phyloP scores from a whole-genome alignment of 2,329 filamentous ascomycete species.

The Phaeosphaeria sp. region DNA sequence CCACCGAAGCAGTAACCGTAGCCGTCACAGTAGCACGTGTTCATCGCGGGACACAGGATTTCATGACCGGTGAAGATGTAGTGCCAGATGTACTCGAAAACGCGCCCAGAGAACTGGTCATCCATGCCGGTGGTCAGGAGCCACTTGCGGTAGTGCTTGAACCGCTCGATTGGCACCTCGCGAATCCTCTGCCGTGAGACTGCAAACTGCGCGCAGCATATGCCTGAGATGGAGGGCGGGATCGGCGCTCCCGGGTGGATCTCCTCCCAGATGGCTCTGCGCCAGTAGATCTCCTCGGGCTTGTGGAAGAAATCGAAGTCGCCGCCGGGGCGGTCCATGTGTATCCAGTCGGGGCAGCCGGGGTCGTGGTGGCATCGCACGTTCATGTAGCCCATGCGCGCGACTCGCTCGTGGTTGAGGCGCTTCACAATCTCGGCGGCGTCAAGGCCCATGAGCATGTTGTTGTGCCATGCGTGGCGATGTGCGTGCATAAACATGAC shows the following conservation, averaged over 20 bases:
- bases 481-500: conserved; percentile 66
- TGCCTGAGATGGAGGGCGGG: conserved; percentile 47
- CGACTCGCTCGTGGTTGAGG: conserved; percentile 60
- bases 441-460: conserved; percentile 59
- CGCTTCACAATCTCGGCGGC: conserved; percentile 58
- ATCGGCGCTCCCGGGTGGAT: conserved; percentile 51
- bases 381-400: conserved; percentile 65
- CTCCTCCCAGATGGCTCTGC: conserved; percentile 47
- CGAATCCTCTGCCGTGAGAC: conserved; percentile 57
- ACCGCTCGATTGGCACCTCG: conserved; percentile 59
- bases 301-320: conserved; percentile 50
- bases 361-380: conserved; percentile 65
- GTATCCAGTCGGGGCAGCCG: conserved; percentile 67
- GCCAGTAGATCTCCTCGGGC: conserved; percentile 48
- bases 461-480: conserved; percentile 66
- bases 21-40: conserved; percentile 66
- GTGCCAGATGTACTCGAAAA: conserved; percentile 52
- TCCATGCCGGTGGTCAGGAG: conserved; percentile 49
- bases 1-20: conserved; percentile 69
- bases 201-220: conserved; percentile 66
- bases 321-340: conserved; percentile 50
- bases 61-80: conserved; percentile 51
- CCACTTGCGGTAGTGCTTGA: conserved; percentile 62
- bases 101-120: conserved; percentile 47
- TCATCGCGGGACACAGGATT: conserved; percentile 48